A percentile compares a stretch with the other conserved stretches of the same genome.
Evolutionary conservation across 352 stramenopile genomes (phyloP).

Genomic region (Globisporangium rhizosaccharum): DNA sequence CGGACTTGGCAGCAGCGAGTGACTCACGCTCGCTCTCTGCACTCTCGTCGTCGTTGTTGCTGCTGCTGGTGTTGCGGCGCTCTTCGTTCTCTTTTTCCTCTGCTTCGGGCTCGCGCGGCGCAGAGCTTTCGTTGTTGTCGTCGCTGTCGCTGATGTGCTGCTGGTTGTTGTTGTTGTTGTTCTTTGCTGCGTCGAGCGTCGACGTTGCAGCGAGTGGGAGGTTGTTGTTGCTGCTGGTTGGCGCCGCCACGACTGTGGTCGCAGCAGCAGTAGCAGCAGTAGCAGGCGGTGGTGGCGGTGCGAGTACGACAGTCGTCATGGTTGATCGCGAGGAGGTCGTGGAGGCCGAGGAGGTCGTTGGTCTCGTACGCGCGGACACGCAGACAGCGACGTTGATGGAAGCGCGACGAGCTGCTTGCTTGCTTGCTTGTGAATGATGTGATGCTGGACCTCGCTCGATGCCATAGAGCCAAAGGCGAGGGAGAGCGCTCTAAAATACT

Average conservation of each 20-base stretch:
- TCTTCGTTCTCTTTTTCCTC: conserved; percentile 21
- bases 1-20: background rate
- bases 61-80: conserved; percentile 2
- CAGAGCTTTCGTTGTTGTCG: background rate
- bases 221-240: conserved; percentile 16
- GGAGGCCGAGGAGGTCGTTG: background rate
- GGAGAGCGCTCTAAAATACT: too few species aligned
- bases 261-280: conserved; percentile 13
- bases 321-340: background rate
- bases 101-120: conserved; percentile 9
- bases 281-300: conserved; percentile 21
- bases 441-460: too few species aligned
- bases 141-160: background rate
- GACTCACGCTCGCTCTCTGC: background rate
- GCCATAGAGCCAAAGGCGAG: too few species aligned
- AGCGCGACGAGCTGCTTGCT: too few species aligned
- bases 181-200: background rate
- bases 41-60: conserved; percentile 4
- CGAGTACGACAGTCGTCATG: conserved; percentile 57
- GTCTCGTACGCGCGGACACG: background rate
- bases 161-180: conserved; percentile 1
- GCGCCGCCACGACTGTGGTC: conserved; percentile 11
- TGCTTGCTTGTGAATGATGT: too few species aligned
- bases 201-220: conserved; percentile 16
- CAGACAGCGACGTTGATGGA: background rate